phyloP scores from a whole-genome alignment of 169 alveolate genomes.

The Babesia bovis region DNA sequence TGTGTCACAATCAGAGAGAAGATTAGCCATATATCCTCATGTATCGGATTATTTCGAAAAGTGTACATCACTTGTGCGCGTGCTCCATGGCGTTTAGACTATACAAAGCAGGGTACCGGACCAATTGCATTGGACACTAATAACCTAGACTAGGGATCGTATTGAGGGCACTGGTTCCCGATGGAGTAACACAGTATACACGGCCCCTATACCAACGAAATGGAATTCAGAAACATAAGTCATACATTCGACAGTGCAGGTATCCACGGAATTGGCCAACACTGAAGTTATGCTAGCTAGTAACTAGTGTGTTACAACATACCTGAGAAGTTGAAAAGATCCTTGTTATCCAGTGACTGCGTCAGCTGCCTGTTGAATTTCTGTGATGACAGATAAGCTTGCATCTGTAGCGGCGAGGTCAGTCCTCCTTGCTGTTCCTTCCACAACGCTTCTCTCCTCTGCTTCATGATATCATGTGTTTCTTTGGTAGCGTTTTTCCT shows the following conservation, averaged over 20 bases:
- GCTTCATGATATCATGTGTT: constrained; percentile 3
- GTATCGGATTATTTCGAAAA: not conserved
- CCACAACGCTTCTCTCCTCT: not conserved
- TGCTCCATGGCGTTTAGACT: too few species aligned
- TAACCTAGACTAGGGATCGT: too few species aligned
- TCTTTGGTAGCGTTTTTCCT: constrained; percentile 17
- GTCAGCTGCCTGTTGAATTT: not conserved
- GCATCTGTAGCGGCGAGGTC: not conserved
- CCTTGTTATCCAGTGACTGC: not conserved
- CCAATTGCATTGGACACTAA: too few species aligned
- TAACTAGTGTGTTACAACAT: not conserved
- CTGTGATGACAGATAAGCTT: constrained; percentile 1
- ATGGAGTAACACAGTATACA: too few species aligned
- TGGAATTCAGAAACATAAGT: not conserved
- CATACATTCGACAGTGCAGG: not conserved
- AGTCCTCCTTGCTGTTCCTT: not conserved
- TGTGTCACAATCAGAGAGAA: constrained; percentile 39
- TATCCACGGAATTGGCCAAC: too few species aligned
- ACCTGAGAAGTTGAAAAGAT: constrained; percentile 2
- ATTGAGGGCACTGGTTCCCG: too few species aligned
- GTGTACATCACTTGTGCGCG: constrained; percentile 6
- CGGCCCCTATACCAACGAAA: not conserved
- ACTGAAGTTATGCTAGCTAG: too few species aligned
- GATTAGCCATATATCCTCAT: constrained; percentile 48
- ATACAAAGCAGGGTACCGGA: too few species aligned